Evolutionary conservation across 768 basidiomycete species (phyloP).

Genomic region (Suillus variegatus): DNA sequence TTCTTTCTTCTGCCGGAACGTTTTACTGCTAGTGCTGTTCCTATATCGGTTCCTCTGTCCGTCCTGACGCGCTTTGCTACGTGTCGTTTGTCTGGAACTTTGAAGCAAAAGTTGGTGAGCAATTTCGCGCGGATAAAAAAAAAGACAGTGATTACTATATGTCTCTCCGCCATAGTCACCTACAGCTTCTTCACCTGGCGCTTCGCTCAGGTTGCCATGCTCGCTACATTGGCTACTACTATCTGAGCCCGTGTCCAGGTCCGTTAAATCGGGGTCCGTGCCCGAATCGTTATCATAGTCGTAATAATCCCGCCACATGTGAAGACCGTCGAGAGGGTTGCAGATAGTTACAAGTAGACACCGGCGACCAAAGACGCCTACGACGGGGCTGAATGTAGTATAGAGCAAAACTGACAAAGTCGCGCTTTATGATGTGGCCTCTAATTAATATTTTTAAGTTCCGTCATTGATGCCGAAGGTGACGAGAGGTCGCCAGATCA

Average conservation of each 20-base stretch:
- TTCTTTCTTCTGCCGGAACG: slow-evolving; percentile 4
- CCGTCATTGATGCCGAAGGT: not conserved
- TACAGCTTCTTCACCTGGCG: not conserved
- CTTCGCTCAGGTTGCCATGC: not conserved
- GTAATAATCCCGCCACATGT: not conserved
- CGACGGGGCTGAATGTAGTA: not conserved
- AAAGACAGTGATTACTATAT: not conserved
- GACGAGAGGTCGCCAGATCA: not conserved
- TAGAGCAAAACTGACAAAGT: not conserved
- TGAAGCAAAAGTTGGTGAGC: not conserved
- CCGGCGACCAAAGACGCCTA: not conserved
- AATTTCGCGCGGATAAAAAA: not conserved
- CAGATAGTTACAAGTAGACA: not conserved
- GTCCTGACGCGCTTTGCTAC: not conserved
- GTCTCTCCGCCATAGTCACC: not conserved
- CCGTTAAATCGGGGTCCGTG: not conserved
- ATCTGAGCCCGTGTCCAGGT: not conserved
- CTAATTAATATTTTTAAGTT: not conserved
- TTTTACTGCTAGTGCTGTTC: not conserved
- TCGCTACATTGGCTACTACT: not conserved
- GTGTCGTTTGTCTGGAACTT: not conserved
- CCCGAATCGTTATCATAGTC: not conserved
- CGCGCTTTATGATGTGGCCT: not conserved
- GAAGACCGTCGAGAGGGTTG: not conserved
- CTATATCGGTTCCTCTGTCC: not conserved